phyloP scores from a whole-genome alignment of 305 asterid genomes.

The Rubia peregrina region DNA sequence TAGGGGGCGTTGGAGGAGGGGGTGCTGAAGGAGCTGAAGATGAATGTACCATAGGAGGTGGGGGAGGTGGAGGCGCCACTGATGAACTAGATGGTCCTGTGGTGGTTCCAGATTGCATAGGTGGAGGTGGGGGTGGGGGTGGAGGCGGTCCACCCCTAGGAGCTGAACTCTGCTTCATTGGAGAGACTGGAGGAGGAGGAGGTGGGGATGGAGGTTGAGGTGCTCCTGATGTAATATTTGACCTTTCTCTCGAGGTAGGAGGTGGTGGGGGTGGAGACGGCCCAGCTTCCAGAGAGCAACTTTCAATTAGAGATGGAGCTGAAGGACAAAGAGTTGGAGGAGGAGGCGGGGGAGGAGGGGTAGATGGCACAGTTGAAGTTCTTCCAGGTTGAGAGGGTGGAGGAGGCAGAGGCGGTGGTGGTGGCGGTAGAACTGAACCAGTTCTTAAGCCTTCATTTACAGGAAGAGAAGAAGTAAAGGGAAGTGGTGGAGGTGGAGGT shows the following conservation, averaged over 20 bases:
- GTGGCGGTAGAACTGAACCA: constrained; percentile 7
- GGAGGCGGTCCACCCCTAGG: constrained; percentile 26
- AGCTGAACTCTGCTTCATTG: constrained; percentile 30
- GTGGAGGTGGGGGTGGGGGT: constrained; percentile 31
- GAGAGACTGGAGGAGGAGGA: constrained; percentile 32
- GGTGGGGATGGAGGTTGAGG: constrained; percentile 35
- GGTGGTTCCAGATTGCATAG: constrained; percentile 21
- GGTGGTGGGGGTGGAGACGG: constrained; percentile 13
- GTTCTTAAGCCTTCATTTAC: constrained; percentile 9
- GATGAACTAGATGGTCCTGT: constrained; percentile 18
- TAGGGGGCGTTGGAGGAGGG: constrained; percentile 54
- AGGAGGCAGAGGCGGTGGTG: constrained; percentile 7
- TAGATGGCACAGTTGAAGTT: constrained; percentile 14
- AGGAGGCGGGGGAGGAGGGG: constrained; percentile 9
- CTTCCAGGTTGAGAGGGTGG: constrained; percentile 20
- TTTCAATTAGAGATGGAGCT: constrained; percentile 17
- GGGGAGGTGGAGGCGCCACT: constrained; percentile 34
- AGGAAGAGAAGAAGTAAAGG: constrained; percentile 8
- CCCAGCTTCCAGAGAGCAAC: constrained; percentile 3
- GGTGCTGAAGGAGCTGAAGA: constrained; percentile 46
- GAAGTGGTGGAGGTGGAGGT: constrained; percentile 8
- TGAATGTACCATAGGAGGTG: constrained; percentile 36
- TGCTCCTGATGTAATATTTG: constrained; percentile 26
- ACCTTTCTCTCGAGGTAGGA: constrained; percentile 15
- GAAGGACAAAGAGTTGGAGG: constrained; percentile 24